A percentile compares a stretch with the other conserved stretches of the same genome.
Conservation (phyloP, 305 asterid genomes). For the Fraxinus angustifolia region DNA sequence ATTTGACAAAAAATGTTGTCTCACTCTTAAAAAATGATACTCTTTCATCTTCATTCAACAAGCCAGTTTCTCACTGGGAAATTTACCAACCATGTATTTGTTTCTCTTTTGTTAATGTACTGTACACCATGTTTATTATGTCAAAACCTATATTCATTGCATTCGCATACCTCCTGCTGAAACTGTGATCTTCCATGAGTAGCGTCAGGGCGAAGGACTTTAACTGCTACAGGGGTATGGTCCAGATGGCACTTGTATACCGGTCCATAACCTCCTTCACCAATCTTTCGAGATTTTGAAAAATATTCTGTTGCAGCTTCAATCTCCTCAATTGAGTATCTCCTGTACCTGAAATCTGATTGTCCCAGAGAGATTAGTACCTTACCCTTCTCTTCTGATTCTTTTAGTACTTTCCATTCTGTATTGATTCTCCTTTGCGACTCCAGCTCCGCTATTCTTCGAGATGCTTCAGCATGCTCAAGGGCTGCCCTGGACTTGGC, state of each 20-base stretch:
- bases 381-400: slow-evolving; percentile 38
- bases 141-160: neutral
- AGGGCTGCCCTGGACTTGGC: slow-evolving; percentile 55
- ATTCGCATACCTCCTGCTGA: slow-evolving; percentile 59
- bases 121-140: neutral
- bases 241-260: slow-evolving; percentile 68
- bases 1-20: neutral
- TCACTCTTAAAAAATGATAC: neutral
- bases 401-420: slow-evolving; percentile 60
- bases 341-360: slow-evolving; percentile 51
- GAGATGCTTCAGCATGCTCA: slow-evolving; percentile 69
- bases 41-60: neutral
- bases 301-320: slow-evolving; percentile 68
- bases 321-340: slow-evolving; percentile 62
- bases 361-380: slow-evolving; percentile 23
- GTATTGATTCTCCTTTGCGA: slow-evolving; percentile 58
- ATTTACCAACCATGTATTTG: neutral
- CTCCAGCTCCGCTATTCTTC: slow-evolving; percentile 62
- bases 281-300: slow-evolving; percentile 54
- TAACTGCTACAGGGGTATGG: slow-evolving; percentile 70
- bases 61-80: neutral
- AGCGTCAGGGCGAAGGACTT: slow-evolving; percentile 77
- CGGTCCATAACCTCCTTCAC: slow-evolving; percentile 81
- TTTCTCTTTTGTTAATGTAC: neutral
- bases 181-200: slow-evolving; percentile 78